Evolutionary conservation across 768 basidiomycete genomes (phyloP).

Genomic region (Mycena rosella): DNA sequence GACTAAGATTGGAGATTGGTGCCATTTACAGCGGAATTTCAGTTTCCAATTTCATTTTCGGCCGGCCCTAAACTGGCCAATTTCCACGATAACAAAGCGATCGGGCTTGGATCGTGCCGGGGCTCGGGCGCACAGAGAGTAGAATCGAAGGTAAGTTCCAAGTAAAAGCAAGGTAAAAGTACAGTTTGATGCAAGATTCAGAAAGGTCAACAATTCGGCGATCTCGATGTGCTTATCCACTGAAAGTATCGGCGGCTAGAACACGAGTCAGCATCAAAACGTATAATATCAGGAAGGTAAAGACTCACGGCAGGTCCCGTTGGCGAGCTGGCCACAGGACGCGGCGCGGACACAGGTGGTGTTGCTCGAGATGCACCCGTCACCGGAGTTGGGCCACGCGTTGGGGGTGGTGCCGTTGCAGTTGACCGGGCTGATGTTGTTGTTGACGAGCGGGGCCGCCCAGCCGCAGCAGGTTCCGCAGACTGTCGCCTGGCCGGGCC

Average conservation of each 20-base stretch:
- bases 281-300: too few species aligned
- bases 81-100: too few species aligned
- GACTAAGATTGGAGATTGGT: too few species aligned
- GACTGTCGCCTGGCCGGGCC: background rate
- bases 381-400: conserved; percentile 23
- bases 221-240: background rate
- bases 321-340: too few species aligned
- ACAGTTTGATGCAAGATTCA: background rate
- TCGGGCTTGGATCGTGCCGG: too few species aligned
- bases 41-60: too few species aligned
- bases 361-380: conserved; percentile 12
- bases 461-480: conserved; percentile 31
- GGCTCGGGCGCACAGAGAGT: too few species aligned
- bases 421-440: conserved; percentile 9
- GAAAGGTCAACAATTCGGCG: background rate
- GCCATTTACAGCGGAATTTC: too few species aligned
- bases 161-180: too few species aligned
- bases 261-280: too few species aligned
- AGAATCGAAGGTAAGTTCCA: too few species aligned
- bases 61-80: too few species aligned
- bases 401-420: conserved; percentile 1
- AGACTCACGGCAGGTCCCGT: background rate
- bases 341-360: background rate
- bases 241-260: background rate
- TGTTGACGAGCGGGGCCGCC: conserved; percentile 2